Percentiles rank a stretch among this genome's conserved stretches.
phyloP scores from a whole-genome alignment of 805 yeast genomes.

The Metschnikowia lochheadii region DNA sequence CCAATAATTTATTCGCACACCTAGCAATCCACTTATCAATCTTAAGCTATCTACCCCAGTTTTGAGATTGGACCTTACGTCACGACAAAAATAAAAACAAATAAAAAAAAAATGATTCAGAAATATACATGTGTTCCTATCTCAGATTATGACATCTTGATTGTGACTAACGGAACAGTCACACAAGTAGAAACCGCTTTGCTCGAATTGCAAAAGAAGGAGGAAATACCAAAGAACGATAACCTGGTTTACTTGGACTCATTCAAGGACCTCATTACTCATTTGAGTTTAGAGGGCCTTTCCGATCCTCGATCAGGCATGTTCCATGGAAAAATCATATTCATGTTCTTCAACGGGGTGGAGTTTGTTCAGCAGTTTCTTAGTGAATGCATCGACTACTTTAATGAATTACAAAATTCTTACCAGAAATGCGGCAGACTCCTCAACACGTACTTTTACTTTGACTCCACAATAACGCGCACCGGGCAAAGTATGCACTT shows the following conservation, averaged over 20 bases:
- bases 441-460: slow-evolving; percentile 31
- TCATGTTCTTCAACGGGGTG: slow-evolving; percentile 37
- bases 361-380: slow-evolving; percentile 29
- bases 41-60: background rate
- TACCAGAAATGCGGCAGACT: slow-evolving; percentile 14
- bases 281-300: slow-evolving; percentile 11
- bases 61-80: background rate
- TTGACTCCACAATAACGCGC: slow-evolving; percentile 25
- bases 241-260: slow-evolving; percentile 24
- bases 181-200: slow-evolving; percentile 28
- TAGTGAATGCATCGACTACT: slow-evolving; percentile 28
- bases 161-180: slow-evolving; percentile 33
- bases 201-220: slow-evolving; percentile 19
- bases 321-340: slow-evolving; percentile 29
- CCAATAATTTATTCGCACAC: slow-evolving; percentile 4
- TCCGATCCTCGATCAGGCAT: background rate
- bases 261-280: slow-evolving; percentile 19
- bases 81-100: background rate
- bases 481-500: background rate
- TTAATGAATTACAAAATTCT: slow-evolving; percentile 3
- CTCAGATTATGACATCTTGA: slow-evolving; percentile 30
- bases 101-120: slow-evolving; percentile 26
- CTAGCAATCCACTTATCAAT: too few relatives aligned
- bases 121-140: slow-evolving; percentile 32
- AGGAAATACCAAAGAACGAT: slow-evolving; percentile 22